A percentile compares a stretch with the other conserved stretches of the same genome.
Evolutionary conservation across 2,329 filamentous ascomycete species (phyloP).

Genomic region (Fusarium foetens): DNA sequence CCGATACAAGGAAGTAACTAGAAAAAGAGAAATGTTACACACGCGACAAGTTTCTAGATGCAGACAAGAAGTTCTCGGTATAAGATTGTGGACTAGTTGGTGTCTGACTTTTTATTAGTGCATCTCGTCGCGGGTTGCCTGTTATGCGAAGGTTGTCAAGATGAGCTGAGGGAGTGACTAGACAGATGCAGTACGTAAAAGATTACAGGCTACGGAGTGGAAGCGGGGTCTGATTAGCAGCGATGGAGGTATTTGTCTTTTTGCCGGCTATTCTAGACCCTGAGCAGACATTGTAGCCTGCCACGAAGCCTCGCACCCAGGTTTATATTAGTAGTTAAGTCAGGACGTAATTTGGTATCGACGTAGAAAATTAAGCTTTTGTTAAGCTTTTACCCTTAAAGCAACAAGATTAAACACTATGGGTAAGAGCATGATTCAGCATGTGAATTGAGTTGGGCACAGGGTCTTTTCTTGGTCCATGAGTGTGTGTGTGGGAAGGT

Average conservation of each 20-base stretch:
- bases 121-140: neutral
- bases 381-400: conserved; percentile 3
- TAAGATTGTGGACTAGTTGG: neutral
- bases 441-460: conserved; percentile 10
- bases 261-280: neutral
- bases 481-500: neutral
- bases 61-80: neutral
- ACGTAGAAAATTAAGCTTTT: conserved; percentile 17
- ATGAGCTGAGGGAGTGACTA: conserved; percentile 11
- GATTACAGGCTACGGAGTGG: conserved; percentile 1
- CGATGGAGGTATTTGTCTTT: conserved; percentile 6
- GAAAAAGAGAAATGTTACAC: neutral
- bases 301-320: neutral
- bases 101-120: neutral
- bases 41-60: conserved; percentile 14
- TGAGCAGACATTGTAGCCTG: neutral
- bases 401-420: neutral
- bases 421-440: neutral
- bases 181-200: conserved; percentile 19
- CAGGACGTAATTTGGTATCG: neutral
- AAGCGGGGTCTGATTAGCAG: conserved; percentile 11
- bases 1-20: neutral
- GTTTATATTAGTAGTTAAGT: neutral
- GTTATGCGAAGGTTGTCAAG: neutral
- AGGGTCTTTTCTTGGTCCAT: neutral